Evolutionary conservation across 805 yeast species (phyloP), one percentile per base, ranked within the genome.

Genomic region (Kregervanrija pseudodelftensis): DNA sequence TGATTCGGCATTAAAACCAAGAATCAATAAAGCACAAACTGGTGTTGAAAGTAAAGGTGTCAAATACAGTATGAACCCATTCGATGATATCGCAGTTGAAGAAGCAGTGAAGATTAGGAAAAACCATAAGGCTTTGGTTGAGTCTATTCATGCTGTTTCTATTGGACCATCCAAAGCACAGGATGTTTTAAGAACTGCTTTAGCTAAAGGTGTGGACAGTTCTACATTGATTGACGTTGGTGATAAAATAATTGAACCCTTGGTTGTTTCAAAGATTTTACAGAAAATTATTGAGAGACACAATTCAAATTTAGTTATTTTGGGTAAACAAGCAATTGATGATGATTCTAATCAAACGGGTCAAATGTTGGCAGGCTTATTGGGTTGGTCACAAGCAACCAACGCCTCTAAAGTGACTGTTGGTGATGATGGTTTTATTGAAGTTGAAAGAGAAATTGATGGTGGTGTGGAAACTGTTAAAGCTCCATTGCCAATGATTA

Each of bases 301-400:
- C 50, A 68, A 75, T 9, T 75, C 86, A 35, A 90, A 93, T 65
- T 68, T 93, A 61, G 82, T 93, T 38, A 77, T 93, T 36, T 73
- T 93, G 63, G 99, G 99, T 39, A 93, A 93, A 63, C 99, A 93
- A 67, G 88, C 98, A 35, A 90, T 93, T 56, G 99, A 93, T 66
- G 95, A 89, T 55, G 99, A 93, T 59, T 73, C 87, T 37, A 88
- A 87, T 64, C 96, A 90, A 66, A 90, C 96, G 11, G 99, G 98
- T 28, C 98, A 90, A 66, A 88, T 93, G 80, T 76, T 93, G 44
- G 98, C 96, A 2, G 96, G 96, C 9, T 69, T 91, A 49, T 74
- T 91, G 65, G 79, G 81, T 58, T 91, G 98, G 98, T 95, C 97
- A 14, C 97, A 90, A 59, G 96, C 96, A 32, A 91, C 97, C 32